Conservation (phyloP, 1,139 yeast genomes). For the Eremothecium coryli region DNA sequence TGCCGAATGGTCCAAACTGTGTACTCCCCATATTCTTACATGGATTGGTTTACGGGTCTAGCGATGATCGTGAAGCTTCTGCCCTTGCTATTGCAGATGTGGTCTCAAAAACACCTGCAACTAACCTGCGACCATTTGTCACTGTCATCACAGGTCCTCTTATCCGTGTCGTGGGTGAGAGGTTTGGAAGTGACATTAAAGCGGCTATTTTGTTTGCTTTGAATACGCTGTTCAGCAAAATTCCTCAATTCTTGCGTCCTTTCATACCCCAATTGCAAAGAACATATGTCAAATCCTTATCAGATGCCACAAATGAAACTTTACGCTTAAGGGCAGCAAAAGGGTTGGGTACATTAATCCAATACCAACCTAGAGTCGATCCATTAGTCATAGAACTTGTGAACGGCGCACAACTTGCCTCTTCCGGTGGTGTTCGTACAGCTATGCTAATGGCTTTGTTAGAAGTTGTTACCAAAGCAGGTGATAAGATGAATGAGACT, state of each 20-base stretch:
- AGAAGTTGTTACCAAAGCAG: conserved; percentile 77
- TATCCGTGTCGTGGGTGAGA: conserved; percentile 96
- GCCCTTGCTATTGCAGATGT: conserved; percentile 87
- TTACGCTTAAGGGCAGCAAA: conserved; percentile 81
- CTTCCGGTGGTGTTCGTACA: conserved; percentile 60
- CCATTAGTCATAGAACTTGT: conserved; percentile 81
- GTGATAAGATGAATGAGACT: conserved; percentile 62
- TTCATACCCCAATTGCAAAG: conserved; percentile 96
- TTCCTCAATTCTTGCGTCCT: conserved; percentile 88
- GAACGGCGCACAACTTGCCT: conserved; percentile 56
- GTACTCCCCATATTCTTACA: conserved; percentile 85
- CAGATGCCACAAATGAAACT: conserved; percentile 64
- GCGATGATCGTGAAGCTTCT: conserved; percentile 74
- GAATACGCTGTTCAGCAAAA: conserved; percentile 65
- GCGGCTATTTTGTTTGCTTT: conserved; percentile 83
- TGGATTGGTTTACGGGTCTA: conserved; percentile 89
- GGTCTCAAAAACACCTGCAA: conserved; percentile 78
- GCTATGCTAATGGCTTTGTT: conserved; percentile 82
- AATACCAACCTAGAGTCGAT: conserved; percentile 88
- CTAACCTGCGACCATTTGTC: conserved; percentile 74
- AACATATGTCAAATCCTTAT: conserved; percentile 85
- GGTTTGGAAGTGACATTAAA: conserved; percentile 82
- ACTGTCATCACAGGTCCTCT: conserved; percentile 95
- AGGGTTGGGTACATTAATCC: conserved; percentile 80
- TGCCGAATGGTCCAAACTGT: conserved; percentile 82